phyloP scores from a whole-genome alignment of 495 filamentous ascomycete species.

The Xanthoparmelia taractica region DNA sequence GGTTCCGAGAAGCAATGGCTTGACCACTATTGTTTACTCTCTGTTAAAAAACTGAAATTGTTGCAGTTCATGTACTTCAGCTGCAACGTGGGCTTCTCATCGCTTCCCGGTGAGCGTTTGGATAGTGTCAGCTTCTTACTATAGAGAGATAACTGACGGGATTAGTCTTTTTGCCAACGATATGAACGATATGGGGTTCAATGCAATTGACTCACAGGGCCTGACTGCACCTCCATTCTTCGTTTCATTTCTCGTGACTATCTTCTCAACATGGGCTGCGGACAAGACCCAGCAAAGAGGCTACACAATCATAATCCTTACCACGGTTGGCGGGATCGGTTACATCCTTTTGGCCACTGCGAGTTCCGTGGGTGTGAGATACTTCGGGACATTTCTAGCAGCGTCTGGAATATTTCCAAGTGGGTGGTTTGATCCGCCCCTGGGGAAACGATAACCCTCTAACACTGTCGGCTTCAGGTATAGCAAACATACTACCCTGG shows the following conservation, averaged over 20 bases:
- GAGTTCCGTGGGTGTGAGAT: constrained; percentile 50
- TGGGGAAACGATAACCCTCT: not conserved
- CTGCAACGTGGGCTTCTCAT: constrained; percentile 66
- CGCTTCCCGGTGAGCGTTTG: constrained; percentile 45
- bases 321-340: constrained; percentile 57
- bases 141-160: not conserved
- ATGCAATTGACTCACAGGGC: constrained; percentile 64
- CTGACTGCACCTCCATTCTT: constrained; percentile 79
- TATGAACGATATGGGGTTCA: constrained; percentile 74
- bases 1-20: not conserved
- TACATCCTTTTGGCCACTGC: constrained; percentile 64
- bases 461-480: constrained; percentile 34
- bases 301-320: constrained; percentile 53
- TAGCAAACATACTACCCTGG: constrained; percentile 69
- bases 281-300: constrained; percentile 68
- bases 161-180: constrained; percentile 69
- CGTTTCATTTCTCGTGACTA: constrained; percentile 60
- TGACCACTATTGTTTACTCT: not conserved
- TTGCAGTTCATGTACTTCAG: constrained; percentile 23
- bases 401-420: constrained; percentile 44
- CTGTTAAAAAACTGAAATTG: not conserved
- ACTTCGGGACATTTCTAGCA: constrained; percentile 62
- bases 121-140: not conserved
- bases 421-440: not conserved
- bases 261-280: constrained; percentile 61